Evolutionary conservation across 2,329 filamentous ascomycete species (phyloP).

Genomic region (Pseudonectria buxi): DNA sequence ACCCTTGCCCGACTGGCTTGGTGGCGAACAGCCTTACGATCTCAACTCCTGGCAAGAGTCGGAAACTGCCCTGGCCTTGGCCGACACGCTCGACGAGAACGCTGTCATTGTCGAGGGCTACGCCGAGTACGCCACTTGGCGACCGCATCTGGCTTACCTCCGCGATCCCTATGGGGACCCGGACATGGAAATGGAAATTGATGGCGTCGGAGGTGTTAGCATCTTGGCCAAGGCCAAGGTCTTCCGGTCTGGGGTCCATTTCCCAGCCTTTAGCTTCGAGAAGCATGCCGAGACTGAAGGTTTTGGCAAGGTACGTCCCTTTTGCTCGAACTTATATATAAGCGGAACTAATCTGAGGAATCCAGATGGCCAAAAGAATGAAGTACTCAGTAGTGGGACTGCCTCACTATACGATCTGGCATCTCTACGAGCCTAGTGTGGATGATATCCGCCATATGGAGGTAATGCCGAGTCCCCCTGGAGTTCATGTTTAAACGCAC

Average conservation of each 20-base stretch:
- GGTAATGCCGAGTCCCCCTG: slow-evolving; percentile 33
- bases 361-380: slow-evolving; percentile 94
- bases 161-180: slow-evolving; percentile 95
- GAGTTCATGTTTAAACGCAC: background rate
- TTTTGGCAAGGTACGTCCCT: slow-evolving; percentile 77
- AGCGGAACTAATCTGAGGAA: slow-evolving; percentile 7
- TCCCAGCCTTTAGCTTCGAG: slow-evolving; percentile 96
- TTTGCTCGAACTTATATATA: background rate
- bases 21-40: slow-evolving; percentile 96
- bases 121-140: slow-evolving; percentile 97
- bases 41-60: slow-evolving; percentile 99
- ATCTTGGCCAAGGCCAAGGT: slow-evolving; percentile 95
- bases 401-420: slow-evolving; percentile 98
- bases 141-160: slow-evolving; percentile 92
- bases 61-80: slow-evolving; percentile 86
- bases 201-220: slow-evolving; percentile 94
- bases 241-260: slow-evolving; percentile 91
- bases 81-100: slow-evolving; percentile 93
- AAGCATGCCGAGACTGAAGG: slow-evolving; percentile 98
- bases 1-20: slow-evolving; percentile 96
- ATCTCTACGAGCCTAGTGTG: slow-evolving; percentile 97
- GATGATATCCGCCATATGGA: slow-evolving; percentile 98
- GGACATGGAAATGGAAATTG: slow-evolving; percentile 99
- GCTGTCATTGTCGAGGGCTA: slow-evolving; percentile 98
- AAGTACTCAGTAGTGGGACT: slow-evolving; percentile 89